Evolutionary conservation across 495 filamentous ascomycete species (phyloP), one percentile per base, ranked within the genome.

Genomic region (Bombardia bombarda): DNA sequence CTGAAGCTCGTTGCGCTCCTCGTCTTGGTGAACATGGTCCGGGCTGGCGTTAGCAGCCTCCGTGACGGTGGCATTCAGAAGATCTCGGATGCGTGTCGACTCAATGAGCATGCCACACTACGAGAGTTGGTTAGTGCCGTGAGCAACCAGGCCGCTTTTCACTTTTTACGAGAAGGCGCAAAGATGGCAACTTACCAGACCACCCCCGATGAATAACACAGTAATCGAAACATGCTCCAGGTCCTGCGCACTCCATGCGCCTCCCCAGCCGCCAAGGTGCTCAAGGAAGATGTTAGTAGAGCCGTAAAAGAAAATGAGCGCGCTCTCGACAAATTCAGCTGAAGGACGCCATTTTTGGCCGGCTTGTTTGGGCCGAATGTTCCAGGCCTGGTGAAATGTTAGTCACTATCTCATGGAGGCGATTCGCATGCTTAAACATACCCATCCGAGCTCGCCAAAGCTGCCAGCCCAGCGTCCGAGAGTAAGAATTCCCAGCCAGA

Each of bases 31-130:
- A 17, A 52, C 40, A 28, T 62, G 50, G 7, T 50, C 32, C 16
- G 65, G 61, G 23, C 55, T 47, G 19, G 50, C 46, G 28, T 65
- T 47, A n/a, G 57, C 51, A 9, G 66, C 51, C 9, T 70, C 63
- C 8, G 64, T 56, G 9, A 78, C 64, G 22, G 78, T 78, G 8
- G 66, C 72, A 57, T 90, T 94, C 17, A 95, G 67, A 26, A 87
- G 71, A 7, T 78, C 68, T 19, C 84, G 77, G 47, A 94, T 72
- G 32, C 69, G 63, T 23, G 61, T 69, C 4, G 88, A 95, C 57
- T 96, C 90, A 55, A 97, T 75, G 31, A 96, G 81, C 83, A 96
- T 93, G n/a, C 92, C 88, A 42, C 83, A 83, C 78, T 87, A 43
- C 1, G 8, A n/a, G n/a, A n/a, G n/a, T n/a, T n/a, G n/a, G n/a